phyloP scores from a whole-genome alignment of 2,329 filamentous ascomycete species.

The Exophiala sp. region DNA sequence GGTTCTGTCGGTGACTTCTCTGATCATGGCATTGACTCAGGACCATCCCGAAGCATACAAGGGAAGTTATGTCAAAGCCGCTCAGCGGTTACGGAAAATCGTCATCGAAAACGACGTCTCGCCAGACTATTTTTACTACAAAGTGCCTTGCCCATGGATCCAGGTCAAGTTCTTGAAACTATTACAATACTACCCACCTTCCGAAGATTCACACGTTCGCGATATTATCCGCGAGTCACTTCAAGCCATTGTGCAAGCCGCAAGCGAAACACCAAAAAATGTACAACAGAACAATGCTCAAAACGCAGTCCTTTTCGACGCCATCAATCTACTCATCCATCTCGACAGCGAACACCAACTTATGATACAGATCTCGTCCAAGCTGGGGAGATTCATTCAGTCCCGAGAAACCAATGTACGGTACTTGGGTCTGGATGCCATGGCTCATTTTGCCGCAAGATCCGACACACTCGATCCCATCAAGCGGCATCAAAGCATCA shows the following conservation, averaged over 20 bases:
- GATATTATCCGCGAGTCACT: slow-evolving; percentile 88
- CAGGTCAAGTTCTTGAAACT: slow-evolving; percentile 90
- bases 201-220: slow-evolving; percentile 88
- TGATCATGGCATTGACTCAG: slow-evolving; percentile 91
- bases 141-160: slow-evolving; percentile 98
- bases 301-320: slow-evolving; percentile 96
- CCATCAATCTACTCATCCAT: slow-evolving; percentile 97
- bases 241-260: slow-evolving; percentile 84
- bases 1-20: slow-evolving; percentile 87
- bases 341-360: slow-evolving; percentile 89
- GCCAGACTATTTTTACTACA: slow-evolving; percentile 95
- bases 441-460: slow-evolving; percentile 94
- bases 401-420: slow-evolving; percentile 96
- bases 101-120: slow-evolving; percentile 86
- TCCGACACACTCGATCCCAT: slow-evolving; percentile 94
- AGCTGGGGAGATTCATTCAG: slow-evolving; percentile 91
- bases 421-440: slow-evolving; percentile 91
- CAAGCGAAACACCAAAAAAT: slow-evolving; percentile 93
- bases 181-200: slow-evolving; percentile 93
- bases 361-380: slow-evolving; percentile 92
- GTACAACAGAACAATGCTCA: slow-evolving; percentile 99
- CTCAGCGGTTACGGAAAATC: slow-evolving; percentile 81
- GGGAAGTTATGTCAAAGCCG: slow-evolving; percentile 90
- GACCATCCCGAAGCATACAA: slow-evolving; percentile 93
- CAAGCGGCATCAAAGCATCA: slow-evolving; percentile 96